Percentiles rank a stretch among this genome's conserved stretches.
Conservation (phyloP, 2,329 filamentous ascomycete genomes). For the Bipolaris zeicola region DNA sequence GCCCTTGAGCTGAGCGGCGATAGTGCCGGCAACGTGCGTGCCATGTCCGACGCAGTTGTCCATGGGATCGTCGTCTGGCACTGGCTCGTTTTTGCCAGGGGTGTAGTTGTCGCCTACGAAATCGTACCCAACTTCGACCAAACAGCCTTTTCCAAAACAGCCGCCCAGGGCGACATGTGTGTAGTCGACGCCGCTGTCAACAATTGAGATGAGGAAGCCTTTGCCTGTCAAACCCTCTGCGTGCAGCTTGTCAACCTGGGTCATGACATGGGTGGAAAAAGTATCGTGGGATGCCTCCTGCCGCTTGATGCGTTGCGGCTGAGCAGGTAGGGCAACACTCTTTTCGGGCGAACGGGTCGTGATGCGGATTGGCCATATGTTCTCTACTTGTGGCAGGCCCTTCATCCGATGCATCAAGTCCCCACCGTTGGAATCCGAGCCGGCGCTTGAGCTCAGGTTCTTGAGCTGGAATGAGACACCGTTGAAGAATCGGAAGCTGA, state of each 20-base stretch:
- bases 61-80: conserved; percentile 57
- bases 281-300: conserved; percentile 8
- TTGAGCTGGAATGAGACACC: conserved; percentile 24
- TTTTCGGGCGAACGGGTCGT: conserved; percentile 4
- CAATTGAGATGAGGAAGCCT: conserved; percentile 52
- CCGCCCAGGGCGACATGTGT: conserved; percentile 67
- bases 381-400: conserved; percentile 2
- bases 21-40: conserved; percentile 61
- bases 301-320: conserved; percentile 12
- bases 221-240: conserved; percentile 54
- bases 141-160: conserved; percentile 65
- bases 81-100: conserved; percentile 44
- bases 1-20: conserved; percentile 62
- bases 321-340: not conserved
- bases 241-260: conserved; percentile 48
- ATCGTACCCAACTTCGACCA: conserved; percentile 64
- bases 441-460: conserved; percentile 9
- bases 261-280: conserved; percentile 40
- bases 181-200: conserved; percentile 60
- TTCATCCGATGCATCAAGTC: conserved; percentile 4
- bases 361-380: conserved; percentile 22
- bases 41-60: conserved; percentile 64
- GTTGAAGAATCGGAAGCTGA: conserved; percentile 26
- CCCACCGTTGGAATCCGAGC: conserved; percentile 5
- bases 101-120: conserved; percentile 60